Percentiles rank a stretch among this genome's conserved stretches.
Conservation (phyloP, 1,284 basidiomycete species). For the Cryptococcus wingfieldii region DNA sequence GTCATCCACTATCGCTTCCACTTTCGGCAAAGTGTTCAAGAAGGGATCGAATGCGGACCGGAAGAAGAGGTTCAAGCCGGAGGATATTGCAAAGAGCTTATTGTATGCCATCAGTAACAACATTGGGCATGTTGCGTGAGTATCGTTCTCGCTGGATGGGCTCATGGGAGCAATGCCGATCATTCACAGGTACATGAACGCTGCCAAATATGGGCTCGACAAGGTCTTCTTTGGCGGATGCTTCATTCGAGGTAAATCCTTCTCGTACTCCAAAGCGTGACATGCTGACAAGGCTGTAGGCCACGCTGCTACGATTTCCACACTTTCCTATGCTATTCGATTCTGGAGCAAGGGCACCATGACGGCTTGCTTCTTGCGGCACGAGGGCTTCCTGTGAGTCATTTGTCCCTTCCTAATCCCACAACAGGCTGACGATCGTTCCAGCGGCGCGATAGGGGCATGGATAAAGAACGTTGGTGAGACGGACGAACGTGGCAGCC, state of each 20-base stretch:
- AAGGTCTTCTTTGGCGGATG: slow-evolving; percentile 99
- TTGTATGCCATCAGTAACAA: slow-evolving; percentile 98
- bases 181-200: slow-evolving; percentile 86
- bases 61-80: slow-evolving; percentile 75
- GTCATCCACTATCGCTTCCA: slow-evolving; percentile 94
- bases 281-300: slow-evolving; percentile 52
- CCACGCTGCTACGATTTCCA: slow-evolving; percentile 94
- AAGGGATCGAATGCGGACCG: slow-evolving; percentile 55
- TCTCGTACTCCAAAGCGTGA: not conserved
- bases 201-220: slow-evolving; percentile 95
- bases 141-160: slow-evolving; percentile 30
- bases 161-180: slow-evolving; percentile 3
- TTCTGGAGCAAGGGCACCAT: slow-evolving; percentile 99
- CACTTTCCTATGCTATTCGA: slow-evolving; percentile 95
- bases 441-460: slow-evolving; percentile 81
- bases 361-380: slow-evolving; percentile 90
- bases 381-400: slow-evolving; percentile 94
- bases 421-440: slow-evolving; percentile 8
- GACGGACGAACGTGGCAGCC: not conserved
- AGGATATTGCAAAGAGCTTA: slow-evolving; percentile 91
- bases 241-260: slow-evolving; percentile 85
- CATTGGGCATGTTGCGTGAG: slow-evolving; percentile 98
- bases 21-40: slow-evolving; percentile 98
- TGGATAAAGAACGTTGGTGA: slow-evolving; percentile 87
- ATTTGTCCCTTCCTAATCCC: not conserved